phyloP scores from a whole-genome alignment of 352 stramenopile species.

The Globisporangium paroecandrum region DNA sequence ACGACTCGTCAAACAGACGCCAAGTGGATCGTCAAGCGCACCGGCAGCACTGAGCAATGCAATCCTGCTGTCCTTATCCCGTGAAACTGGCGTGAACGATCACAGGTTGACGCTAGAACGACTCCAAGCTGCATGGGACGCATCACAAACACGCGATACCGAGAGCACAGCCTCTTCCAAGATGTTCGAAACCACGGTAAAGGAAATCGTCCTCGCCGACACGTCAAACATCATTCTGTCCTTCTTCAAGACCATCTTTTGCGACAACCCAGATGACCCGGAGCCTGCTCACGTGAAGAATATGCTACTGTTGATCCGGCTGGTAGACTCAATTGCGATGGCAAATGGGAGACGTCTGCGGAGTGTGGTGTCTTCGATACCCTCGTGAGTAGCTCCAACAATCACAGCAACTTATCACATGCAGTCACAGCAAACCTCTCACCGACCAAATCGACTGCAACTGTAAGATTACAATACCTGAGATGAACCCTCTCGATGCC shows the following conservation, averaged over 20 bases:
- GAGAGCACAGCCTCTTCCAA: not conserved
- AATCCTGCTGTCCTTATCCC: not conserved
- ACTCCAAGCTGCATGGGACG: slow-evolving; percentile 23
- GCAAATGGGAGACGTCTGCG: slow-evolving; percentile 20
- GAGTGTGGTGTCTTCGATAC: slow-evolving; percentile 6
- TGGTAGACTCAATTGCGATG: slow-evolving; percentile 45
- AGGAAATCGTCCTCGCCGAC: slow-evolving; percentile 46
- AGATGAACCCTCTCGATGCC: not conserved
- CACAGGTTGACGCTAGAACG: slow-evolving; percentile 24
- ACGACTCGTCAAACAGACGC: slow-evolving; percentile 26
- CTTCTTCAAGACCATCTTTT: slow-evolving; percentile 50
- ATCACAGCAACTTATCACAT: not conserved
- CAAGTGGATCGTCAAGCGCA: not conserved
- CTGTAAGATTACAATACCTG: not conserved
- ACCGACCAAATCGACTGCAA: not conserved
- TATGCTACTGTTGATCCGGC: slow-evolving; percentile 41
- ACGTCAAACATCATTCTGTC: slow-evolving; percentile 52
- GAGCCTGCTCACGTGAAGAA: slow-evolving; percentile 25
- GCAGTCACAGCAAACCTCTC: not conserved
- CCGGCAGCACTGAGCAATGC: not conserved
- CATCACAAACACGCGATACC: not conserved
- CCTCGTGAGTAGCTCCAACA: not conserved
- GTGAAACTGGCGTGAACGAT: not conserved
- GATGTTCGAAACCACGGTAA: slow-evolving; percentile 29
- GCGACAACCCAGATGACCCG: slow-evolving; percentile 26